Percentiles rank a stretch among this genome's conserved stretches.
These are phyloP conservation scores for Umbelopsis ramanniana DNA, from an alignment of 192 early-diverging fungal genomes.

Conservation along the genomic window DNA sequence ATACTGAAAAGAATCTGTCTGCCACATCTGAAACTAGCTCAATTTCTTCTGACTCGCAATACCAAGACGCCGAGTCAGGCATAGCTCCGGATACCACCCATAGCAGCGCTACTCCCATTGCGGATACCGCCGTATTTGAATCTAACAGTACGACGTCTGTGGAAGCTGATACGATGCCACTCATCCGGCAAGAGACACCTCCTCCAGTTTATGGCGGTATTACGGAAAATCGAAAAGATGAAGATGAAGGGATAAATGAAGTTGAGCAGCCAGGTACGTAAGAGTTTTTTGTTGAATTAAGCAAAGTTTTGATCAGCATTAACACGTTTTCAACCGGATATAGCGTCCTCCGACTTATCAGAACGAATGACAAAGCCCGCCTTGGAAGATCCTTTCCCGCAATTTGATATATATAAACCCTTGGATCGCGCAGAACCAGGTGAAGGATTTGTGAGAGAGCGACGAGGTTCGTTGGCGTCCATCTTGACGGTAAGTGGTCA, in stretches of 20 bases:
- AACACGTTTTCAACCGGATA: background rate
- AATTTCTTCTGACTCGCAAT: background rate
- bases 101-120: background rate
- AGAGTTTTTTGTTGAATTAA: too few relatives aligned
- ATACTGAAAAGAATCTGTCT: background rate
- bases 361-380: background rate
- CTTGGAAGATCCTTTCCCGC: background rate
- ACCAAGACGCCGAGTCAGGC: slow-evolving; percentile 1
- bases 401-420: background rate
- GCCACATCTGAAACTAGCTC: background rate
- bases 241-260: background rate
- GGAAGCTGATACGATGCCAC: too few relatives aligned
- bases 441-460: background rate
- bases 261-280: background rate
- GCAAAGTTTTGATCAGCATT: background rate
- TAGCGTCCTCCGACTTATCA: background rate
- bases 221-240: too few relatives aligned
- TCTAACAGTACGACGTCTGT: background rate
- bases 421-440: background rate
- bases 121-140: background rate
- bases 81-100: background rate
- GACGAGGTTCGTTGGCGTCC: slow-evolving; percentile 1
- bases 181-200: too few relatives aligned
- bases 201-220: too few relatives aligned
- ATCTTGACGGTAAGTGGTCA: background rate